phyloP scores from a whole-genome alignment of 331 rosid species.

The Stylosanthes scabra region DNA sequence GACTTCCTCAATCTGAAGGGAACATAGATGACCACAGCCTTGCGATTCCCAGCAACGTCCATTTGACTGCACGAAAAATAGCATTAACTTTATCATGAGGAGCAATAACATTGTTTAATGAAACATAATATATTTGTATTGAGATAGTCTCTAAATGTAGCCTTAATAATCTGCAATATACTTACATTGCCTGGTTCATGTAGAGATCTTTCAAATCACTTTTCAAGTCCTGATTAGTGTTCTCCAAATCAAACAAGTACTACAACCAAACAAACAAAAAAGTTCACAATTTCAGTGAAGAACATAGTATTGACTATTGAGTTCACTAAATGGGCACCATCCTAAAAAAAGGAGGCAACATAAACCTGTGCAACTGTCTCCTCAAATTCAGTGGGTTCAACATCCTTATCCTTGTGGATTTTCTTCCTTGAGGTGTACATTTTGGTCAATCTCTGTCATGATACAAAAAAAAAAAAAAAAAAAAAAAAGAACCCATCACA shows the following conservation, averaged over 20 bases:
- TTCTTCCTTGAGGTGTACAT: slow-evolving; percentile 71
- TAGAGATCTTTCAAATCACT: slow-evolving; percentile 65
- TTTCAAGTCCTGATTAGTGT: slow-evolving; percentile 65
- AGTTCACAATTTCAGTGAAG: neutral
- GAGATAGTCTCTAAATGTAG: too few relatives aligned
- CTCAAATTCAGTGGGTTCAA: slow-evolving; percentile 66
- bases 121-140: too few relatives aligned
- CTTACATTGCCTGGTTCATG: slow-evolving; percentile 59
- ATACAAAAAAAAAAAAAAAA: too few relatives aligned
- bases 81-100: neutral
- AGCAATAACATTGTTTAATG: neutral
- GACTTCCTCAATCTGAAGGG: slow-evolving; percentile 70
- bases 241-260: slow-evolving; percentile 66
- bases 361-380: slow-evolving; percentile 67
- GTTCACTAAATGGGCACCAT: neutral
- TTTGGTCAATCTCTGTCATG: slow-evolving; percentile 41
- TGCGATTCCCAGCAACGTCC: slow-evolving; percentile 66
- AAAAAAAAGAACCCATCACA: neutral
- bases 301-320: neutral
- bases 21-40: slow-evolving; percentile 65
- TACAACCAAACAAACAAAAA: slow-evolving; percentile 25
- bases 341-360: neutral
- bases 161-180: neutral
- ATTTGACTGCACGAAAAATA: slow-evolving; percentile 49
- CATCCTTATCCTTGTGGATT: slow-evolving; percentile 66